Conservation (phyloP, 1,284 basidiomycete genomes). For the Cryptococcus jaspeensis region DNA sequence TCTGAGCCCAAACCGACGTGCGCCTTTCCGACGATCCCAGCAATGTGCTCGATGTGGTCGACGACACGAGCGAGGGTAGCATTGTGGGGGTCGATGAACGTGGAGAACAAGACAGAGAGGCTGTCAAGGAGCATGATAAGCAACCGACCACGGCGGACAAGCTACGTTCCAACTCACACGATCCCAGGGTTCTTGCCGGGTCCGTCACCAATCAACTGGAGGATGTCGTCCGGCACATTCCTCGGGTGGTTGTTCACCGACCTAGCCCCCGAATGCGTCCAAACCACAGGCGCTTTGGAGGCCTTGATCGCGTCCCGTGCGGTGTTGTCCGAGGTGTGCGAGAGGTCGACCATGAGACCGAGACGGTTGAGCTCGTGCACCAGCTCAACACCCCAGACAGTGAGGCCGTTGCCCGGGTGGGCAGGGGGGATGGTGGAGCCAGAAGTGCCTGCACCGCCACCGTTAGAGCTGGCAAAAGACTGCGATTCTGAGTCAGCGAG, state of each 20-base stretch:
- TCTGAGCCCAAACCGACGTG: slow-evolving; percentile 55
- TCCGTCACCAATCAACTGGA: slow-evolving; percentile 62
- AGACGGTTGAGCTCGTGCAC: slow-evolving; percentile 81
- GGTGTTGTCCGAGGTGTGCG: slow-evolving; percentile 75
- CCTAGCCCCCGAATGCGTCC: slow-evolving; percentile 75
- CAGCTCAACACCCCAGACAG: slow-evolving; percentile 57
- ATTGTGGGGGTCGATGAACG: slow-evolving; percentile 25
- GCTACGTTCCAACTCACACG: slow-evolving; percentile 50
- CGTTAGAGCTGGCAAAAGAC: slow-evolving; percentile 30
- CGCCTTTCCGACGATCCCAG: slow-evolving; percentile 60
- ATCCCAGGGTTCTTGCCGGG: slow-evolving; percentile 67
- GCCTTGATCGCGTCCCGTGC: slow-evolving; percentile 60
- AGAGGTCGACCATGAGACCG: slow-evolving; percentile 75
- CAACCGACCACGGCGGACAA: neutral
- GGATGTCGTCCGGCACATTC: slow-evolving; percentile 64
- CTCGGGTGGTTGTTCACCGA: slow-evolving; percentile 66
- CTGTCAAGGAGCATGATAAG: slow-evolving; percentile 2
- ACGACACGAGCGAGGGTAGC: slow-evolving; percentile 61
- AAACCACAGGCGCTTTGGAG: slow-evolving; percentile 73
- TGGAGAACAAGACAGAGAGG: slow-evolving; percentile 55
- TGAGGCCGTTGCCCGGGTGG: slow-evolving; percentile 30
- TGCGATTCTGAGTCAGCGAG: neutral
- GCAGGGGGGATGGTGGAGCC: slow-evolving; percentile 19
- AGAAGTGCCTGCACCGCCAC: slow-evolving; percentile 77
- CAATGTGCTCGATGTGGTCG: slow-evolving; percentile 81